Evolutionary conservation across 371 early-diverging fungal genomes (phyloP).

Genomic region (Mortierella sp.): DNA sequence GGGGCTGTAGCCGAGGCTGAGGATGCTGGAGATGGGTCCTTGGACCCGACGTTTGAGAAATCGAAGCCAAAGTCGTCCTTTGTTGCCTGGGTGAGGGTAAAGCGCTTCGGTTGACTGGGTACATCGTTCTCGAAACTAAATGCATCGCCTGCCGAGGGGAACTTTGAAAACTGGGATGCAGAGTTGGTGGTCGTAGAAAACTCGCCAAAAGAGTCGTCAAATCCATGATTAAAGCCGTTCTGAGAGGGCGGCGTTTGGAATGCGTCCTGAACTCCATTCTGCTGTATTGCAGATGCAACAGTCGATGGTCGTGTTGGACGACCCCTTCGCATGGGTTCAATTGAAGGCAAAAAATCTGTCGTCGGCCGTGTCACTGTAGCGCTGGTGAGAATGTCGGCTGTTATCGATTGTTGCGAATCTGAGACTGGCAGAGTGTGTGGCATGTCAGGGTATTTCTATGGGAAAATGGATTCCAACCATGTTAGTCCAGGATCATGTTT

Average conservation of each 20-base stretch:
- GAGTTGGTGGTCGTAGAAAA: constrained; percentile 19
- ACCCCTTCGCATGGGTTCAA: constrained; percentile 81
- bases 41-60: constrained; percentile 3
- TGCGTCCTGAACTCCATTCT: not conserved
- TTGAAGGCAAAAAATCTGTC: constrained; percentile 59
- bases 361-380: constrained; percentile 52
- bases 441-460: constrained; percentile 50
- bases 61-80: constrained; percentile 42
- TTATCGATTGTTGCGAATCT: constrained; percentile 36
- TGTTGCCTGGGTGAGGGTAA: constrained; percentile 23
- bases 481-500: not conserved
- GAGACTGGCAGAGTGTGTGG: constrained; percentile 22
- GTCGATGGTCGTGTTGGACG: constrained; percentile 60
- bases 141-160: constrained; percentile 26
- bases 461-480: constrained; percentile 13
- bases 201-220: constrained; percentile 52
- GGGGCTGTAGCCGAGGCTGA: not conserved
- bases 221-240: constrained; percentile 27
- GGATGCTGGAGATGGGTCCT: not conserved
- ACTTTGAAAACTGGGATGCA: constrained; percentile 37
- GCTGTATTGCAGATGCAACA: constrained; percentile 2
- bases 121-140: constrained; percentile 35
- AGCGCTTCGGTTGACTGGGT: constrained; percentile 20
- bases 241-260: not conserved
- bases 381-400: constrained; percentile 57